Evolutionary conservation across 371 early-diverging fungal species (phyloP).

Genomic region (Nosema bombycis): DNA sequence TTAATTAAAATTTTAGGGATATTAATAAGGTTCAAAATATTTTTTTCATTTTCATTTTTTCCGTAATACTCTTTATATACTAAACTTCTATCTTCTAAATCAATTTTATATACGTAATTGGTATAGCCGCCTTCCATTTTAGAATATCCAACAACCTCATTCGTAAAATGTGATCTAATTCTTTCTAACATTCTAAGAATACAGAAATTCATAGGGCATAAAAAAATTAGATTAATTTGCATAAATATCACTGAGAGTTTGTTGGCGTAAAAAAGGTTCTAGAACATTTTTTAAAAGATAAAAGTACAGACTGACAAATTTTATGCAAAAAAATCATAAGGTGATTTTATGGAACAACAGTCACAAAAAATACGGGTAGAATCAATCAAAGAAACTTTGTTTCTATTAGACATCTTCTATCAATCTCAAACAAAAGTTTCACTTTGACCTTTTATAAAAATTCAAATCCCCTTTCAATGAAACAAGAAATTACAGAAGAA

Average conservation of each 20-base stretch:
- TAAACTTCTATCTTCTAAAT: background rate
- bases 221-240: too few species aligned
- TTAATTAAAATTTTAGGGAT: background rate
- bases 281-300: too few species aligned
- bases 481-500: background rate
- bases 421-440: too few species aligned
- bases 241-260: too few species aligned
- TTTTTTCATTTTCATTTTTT: background rate
- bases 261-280: too few species aligned
- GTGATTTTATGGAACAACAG: too few species aligned
- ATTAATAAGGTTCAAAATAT: background rate
- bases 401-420: too few species aligned
- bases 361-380: too few species aligned
- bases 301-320: too few species aligned
- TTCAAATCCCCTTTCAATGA: background rate
- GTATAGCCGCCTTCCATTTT: background rate
- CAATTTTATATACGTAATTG: slow-evolving; percentile 1
- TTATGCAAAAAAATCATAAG: too few species aligned
- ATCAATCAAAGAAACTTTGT: too few species aligned
- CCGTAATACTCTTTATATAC: background rate
- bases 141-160: background rate
- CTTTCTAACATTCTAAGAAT: background rate
- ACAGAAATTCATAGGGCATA: background rate
- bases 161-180: background rate
- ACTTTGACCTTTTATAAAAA: too few species aligned